These are phyloP conservation scores for Grifola frondosa DNA, from an alignment of 1,284 basidiomycete genomes.

Conservation along the genomic window DNA sequence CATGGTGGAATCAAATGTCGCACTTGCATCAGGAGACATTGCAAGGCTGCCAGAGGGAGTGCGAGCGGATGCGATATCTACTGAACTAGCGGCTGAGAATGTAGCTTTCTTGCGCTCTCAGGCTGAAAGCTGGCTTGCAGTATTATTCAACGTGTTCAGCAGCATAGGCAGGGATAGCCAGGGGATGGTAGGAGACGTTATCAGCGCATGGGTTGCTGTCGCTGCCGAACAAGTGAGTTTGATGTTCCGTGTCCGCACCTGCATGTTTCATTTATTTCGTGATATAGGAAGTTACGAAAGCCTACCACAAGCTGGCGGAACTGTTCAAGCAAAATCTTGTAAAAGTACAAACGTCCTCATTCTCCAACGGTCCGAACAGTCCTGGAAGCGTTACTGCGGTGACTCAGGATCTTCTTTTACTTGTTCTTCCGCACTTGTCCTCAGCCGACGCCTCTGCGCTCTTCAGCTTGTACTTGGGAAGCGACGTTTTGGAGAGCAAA, in stretches of 20 bases:
- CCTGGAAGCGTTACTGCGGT: slow-evolving; percentile 65
- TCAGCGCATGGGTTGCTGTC: slow-evolving; percentile 84
- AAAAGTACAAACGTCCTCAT: slow-evolving; percentile 34
- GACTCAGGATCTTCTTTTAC: slow-evolving; percentile 87
- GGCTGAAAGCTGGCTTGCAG: slow-evolving; percentile 90
- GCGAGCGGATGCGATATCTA: slow-evolving; percentile 40
- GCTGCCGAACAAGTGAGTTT: slow-evolving; percentile 64
- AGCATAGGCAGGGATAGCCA: slow-evolving; percentile 78
- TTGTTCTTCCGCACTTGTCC: slow-evolving; percentile 82
- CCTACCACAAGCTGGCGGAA: slow-evolving; percentile 77
- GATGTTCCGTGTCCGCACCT: not conserved
- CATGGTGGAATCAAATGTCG: slow-evolving; percentile 75
- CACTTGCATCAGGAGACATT: slow-evolving; percentile 40
- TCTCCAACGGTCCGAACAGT: slow-evolving; percentile 38
- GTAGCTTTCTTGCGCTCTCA: slow-evolving; percentile 75
- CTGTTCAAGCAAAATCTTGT: slow-evolving; percentile 76
- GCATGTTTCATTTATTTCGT: slow-evolving; percentile 1
- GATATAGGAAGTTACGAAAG: slow-evolving; percentile 75
- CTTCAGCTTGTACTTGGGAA: slow-evolving; percentile 61
- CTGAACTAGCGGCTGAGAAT: slow-evolving; percentile 65
- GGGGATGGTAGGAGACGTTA: slow-evolving; percentile 86
- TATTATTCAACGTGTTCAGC: slow-evolving; percentile 96
- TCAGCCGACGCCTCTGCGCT: slow-evolving; percentile 57
- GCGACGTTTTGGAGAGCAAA: slow-evolving; percentile 63
- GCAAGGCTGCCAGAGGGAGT: slow-evolving; percentile 35